Base-by-base conservation (phyloP, 352 stramenopile species). In the Phytophthora crassamura region DNA sequence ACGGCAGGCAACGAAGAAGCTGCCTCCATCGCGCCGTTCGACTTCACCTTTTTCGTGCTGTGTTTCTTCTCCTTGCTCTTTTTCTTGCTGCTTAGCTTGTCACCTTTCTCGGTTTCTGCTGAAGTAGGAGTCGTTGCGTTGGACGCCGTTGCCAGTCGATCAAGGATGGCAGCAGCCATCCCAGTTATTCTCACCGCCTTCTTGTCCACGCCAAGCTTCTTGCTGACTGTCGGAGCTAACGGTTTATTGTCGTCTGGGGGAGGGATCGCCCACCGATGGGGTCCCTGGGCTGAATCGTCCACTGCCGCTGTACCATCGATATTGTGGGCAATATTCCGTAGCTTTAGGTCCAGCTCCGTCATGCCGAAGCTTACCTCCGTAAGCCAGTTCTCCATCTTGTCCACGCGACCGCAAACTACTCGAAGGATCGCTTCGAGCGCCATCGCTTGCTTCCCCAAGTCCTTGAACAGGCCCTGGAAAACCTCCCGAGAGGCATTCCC, bases 271-370 rank as follows among this genome's bases (percentile, higher is more conserved):
- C 82, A 91, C 4, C 80, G 82, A 33, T 72, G 76, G 16, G 62
- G 67, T 8, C 67, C 70, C 18, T 64, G 50, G 2, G 57, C 55
- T 57, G 81, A 63, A 16, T 91, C 84, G n/a, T 88, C 82, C 28
- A 86, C 85, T 5, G 80, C 78, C 4, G 78, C 68, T 11, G 79
- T 88, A n/a, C 84, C 84, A 49, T 93, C 84, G 34, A 91, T 93
- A 57, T 91, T 93, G 59, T 93, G 84, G 8, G 84, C 84, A 25
- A 93, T 93, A 36, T 89, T 93, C 20, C 83, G 72, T 34, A 93
- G 67, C 56, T 91, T 85, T 16, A 84, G 67, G 65, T 93, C 84
- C 22, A 93, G 59, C 52, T 93, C 84, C 2, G 77, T 87, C 77
- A 93, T 90, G 2, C 84, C 82, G 16, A 81, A 90, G 58, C 77